phyloP scores from a whole-genome alignment of 2,329 filamentous ascomycete species.

The Lomentospora prolificans region DNA sequence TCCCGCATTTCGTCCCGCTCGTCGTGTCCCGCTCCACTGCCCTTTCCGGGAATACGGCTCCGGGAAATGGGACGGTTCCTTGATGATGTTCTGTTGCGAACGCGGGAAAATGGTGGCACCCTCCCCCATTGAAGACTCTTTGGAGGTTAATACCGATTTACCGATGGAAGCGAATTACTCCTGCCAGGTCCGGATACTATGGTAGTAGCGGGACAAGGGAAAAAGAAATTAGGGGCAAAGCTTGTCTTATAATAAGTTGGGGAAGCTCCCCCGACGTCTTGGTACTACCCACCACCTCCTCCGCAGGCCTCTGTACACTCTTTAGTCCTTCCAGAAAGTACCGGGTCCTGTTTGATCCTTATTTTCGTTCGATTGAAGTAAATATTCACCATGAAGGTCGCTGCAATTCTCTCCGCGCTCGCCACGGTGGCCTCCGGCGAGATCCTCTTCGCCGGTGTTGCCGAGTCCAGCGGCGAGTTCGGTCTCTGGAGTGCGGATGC shows the following conservation, averaged over 20 bases:
- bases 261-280: neutral
- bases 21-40: neutral
- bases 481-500: conserved; percentile 3
- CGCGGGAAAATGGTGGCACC: neutral
- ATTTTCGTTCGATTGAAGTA: neutral
- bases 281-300: neutral
- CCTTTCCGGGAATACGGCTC: conserved; percentile 4
- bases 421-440: neutral
- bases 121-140: neutral
- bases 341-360: neutral
- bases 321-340: neutral
- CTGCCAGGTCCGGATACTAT: no score
- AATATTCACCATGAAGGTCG: neutral
- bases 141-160: neutral
- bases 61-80: neutral
- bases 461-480: conserved; percentile 8
- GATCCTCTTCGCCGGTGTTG: conserved; percentile 6
- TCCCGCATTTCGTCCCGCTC: neutral
- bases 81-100: neutral
- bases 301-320: neutral
- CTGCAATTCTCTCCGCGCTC: neutral
- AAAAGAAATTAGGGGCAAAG: neutral
- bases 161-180: neutral
- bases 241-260: neutral
- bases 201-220: no score